Base-by-base conservation (phyloP, 306 rosid species). In the Lagenaria siceraria region DNA sequence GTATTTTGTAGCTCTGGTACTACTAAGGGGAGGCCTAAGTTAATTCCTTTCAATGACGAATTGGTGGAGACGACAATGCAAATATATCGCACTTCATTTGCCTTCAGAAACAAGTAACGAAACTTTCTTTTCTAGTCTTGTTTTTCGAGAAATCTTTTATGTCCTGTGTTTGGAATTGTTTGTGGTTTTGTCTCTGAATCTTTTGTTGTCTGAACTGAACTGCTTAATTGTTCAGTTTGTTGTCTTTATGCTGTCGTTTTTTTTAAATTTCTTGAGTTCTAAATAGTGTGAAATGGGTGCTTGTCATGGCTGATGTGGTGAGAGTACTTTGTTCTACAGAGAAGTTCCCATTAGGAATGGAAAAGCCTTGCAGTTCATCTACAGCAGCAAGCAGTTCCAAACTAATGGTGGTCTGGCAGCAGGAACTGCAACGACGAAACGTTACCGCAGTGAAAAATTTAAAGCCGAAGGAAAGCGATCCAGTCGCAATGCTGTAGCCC, bases 341-440 rank as follows among this genome's bases (percentile, higher is more conserved):
- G 96, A 88, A 78, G 87, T 85, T 81, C 99, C 99, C 11, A 59
- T 89, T 9, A 83, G 74, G 77, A 84, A 85, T 74, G 99, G 98
- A 25, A 96, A 88, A 89, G 91, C 94, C 17, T 87, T 96, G 55
- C 87, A 74, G 81, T 89, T 96, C 46, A 84, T 90, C 56, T 92
- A 92, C 78, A 87, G 97, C 83, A 92, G 98, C 88, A 92, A 86
- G 86, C 91, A 80, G 76, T 80, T 90, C 83, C 78, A 87, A 59
- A 92, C 93, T 2, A 82, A 82, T 61, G 99, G 97, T 11, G 99
- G 98, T 43, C 78, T 92, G 21, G 79, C 81, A 6, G 93, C 88
- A 13, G 99, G 94, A 77, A 90, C 98, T 42, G 99, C 99, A 5
- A 96, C 99, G 10, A 90, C 98, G 7, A 87, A 92, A 22, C 81